A percentile compares a stretch with the other conserved stretches of the same genome.
Evolutionary conservation across 495 filamentous ascomycete species (phyloP).

Genomic region (Rostrohypoxylon terebratum): DNA sequence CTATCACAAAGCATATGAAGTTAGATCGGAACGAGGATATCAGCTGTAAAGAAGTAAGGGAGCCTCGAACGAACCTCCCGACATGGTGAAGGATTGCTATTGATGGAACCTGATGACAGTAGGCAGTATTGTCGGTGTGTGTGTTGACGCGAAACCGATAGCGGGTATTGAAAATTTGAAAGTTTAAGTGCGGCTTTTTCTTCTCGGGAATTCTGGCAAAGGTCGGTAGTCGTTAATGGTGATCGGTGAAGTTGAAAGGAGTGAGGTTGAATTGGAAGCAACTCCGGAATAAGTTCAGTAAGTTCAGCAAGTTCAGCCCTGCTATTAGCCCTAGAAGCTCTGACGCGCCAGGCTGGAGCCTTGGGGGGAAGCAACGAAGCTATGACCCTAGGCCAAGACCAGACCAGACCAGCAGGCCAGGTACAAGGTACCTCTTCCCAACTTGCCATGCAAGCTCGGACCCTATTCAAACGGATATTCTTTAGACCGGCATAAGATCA

Average conservation of each 20-base stretch:
- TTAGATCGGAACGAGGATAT: constrained; percentile 32
- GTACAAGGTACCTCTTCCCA: neutral
- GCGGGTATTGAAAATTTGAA: constrained; percentile 14
- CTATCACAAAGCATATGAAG: constrained; percentile 58
- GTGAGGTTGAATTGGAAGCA: constrained; percentile 33
- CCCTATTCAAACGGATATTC: constrained; percentile 29
- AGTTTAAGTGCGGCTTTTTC: constrained; percentile 1
- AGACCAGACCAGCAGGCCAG: neutral
- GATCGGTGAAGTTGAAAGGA: constrained; percentile 10
- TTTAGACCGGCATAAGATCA: constrained; percentile 13
- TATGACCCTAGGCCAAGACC: constrained; percentile 9
- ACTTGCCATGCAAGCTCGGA: constrained; percentile 19
- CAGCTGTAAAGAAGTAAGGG: constrained; percentile 37
- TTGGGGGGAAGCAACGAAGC: constrained; percentile 25
- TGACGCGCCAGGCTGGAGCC: constrained; percentile 46
- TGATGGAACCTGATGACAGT: constrained; percentile 15
- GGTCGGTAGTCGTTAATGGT: neutral
- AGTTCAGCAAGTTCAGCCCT: constrained; percentile 27
- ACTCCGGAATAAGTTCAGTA: neutral
- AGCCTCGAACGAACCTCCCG: constrained; percentile 50
- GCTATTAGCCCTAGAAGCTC: constrained; percentile 44
- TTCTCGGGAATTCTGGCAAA: neutral
- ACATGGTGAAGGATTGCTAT: constrained; percentile 55
- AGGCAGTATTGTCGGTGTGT: constrained; percentile 16
- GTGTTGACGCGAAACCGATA: neutral